Percentiles rank a stretch among this genome's conserved stretches.
Evolutionary conservation across 371 early-diverging fungal genomes (phyloP).

Genomic region (Mortierella sp.): DNA sequence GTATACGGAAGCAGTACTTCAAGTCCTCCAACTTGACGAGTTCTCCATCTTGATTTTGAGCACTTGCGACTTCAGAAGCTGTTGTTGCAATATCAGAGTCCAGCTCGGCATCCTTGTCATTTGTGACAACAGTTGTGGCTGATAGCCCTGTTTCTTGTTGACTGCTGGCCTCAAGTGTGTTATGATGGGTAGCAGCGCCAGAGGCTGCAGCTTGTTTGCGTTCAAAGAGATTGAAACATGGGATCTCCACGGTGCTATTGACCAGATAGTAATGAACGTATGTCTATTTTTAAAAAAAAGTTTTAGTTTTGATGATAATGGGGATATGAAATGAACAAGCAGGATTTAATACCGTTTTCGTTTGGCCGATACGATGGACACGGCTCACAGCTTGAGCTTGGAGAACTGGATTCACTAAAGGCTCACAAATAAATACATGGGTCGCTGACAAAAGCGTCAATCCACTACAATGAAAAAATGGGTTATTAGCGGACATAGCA

Average conservation of each 20-base stretch:
- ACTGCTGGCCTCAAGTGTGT: not conserved
- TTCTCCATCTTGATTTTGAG: constrained; percentile 42
- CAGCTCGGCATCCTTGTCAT: not conserved
- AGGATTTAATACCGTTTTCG: constrained; percentile 27
- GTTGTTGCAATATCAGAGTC: constrained; percentile 29
- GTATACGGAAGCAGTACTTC: constrained; percentile 34
- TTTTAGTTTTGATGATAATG: constrained; percentile 13
- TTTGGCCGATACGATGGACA: constrained; percentile 57
- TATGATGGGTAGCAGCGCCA: constrained; percentile 7
- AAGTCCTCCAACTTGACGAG: constrained; percentile 34
- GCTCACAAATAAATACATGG: constrained; percentile 68
- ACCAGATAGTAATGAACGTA: constrained; percentile 57
- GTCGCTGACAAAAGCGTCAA: constrained; percentile 63
- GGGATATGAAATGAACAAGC: constrained; percentile 24
- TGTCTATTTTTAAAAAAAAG: constrained; percentile 13
- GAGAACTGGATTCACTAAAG: constrained; percentile 62
- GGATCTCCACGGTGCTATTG: constrained; percentile 63
- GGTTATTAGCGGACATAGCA: not conserved
- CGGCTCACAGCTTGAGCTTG: constrained; percentile 69
- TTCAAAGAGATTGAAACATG: constrained; percentile 61
- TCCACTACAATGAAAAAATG: constrained; percentile 22
- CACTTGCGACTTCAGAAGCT: constrained; percentile 25
- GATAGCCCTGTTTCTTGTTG: not conserved
- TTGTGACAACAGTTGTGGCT: not conserved
- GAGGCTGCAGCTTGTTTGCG: constrained; percentile 30